Conservation (phyloP, 1,284 basidiomycete species). For the Fomitopsis pinicola region DNA sequence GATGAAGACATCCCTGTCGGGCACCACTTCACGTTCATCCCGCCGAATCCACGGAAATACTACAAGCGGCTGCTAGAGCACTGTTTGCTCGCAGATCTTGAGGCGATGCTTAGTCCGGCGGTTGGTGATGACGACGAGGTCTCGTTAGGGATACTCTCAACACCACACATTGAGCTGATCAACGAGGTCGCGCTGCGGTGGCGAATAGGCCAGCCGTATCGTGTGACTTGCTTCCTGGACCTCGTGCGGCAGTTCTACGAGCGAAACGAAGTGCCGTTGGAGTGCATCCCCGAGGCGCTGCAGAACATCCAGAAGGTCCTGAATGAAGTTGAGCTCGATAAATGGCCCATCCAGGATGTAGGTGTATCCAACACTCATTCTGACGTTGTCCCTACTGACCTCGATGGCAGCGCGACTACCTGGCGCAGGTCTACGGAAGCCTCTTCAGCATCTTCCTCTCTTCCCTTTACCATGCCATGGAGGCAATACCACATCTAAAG, state of each 20-base stretch:
- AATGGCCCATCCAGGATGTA: slow-evolving; percentile 84
- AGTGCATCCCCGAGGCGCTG: slow-evolving; percentile 91
- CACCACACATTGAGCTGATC: slow-evolving; percentile 78
- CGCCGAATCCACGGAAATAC: slow-evolving; percentile 81
- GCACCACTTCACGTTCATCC: slow-evolving; percentile 84
- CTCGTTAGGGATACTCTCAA: slow-evolving; percentile 88
- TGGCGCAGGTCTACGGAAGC: slow-evolving; percentile 59
- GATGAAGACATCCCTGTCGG: slow-evolving; percentile 70
- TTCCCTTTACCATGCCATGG: slow-evolving; percentile 81
- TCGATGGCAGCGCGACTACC: slow-evolving; percentile 51
- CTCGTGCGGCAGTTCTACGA: slow-evolving; percentile 88
- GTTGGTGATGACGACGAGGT: slow-evolving; percentile 97
- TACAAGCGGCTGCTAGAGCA: slow-evolving; percentile 84
- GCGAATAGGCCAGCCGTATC: slow-evolving; percentile 81
- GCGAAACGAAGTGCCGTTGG: slow-evolving; percentile 86
- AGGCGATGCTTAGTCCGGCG: slow-evolving; percentile 81
- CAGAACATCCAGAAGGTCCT: slow-evolving; percentile 68
- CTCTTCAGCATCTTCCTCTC: slow-evolving; percentile 90
- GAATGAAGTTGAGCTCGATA: slow-evolving; percentile 64
- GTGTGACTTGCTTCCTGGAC: slow-evolving; percentile 80
- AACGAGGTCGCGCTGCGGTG: slow-evolving; percentile 87
- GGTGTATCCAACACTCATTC: slow-evolving; percentile 25
- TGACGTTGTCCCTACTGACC: not conserved
- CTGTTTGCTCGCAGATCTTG: slow-evolving; percentile 85
- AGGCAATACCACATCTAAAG: slow-evolving; percentile 69